Evolutionary conservation across 495 filamentous ascomycete genomes (phyloP).

Genomic region (Penicillium nucicola): DNA sequence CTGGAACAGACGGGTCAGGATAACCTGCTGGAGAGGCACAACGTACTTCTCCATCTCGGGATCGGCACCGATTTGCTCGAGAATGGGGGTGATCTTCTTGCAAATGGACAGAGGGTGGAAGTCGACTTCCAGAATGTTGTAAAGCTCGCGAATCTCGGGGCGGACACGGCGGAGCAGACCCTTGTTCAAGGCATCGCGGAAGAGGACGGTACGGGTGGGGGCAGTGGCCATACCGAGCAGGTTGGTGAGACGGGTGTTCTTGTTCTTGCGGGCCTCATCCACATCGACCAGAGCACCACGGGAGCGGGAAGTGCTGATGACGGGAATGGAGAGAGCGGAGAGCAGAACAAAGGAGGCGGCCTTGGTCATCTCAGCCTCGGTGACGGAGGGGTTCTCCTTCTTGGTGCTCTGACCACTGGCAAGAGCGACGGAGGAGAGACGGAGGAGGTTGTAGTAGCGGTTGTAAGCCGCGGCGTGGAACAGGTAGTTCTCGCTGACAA

Average conservation of each 20-base stretch:
- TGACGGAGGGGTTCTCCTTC: slow-evolving; percentile 91
- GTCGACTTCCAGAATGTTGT: slow-evolving; percentile 97
- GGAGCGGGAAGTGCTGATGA: slow-evolving; percentile 97
- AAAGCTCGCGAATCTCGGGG: slow-evolving; percentile 91
- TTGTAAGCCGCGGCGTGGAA: slow-evolving; percentile 98
- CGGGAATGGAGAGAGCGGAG: slow-evolving; percentile 91
- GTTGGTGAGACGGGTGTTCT: slow-evolving; percentile 95
- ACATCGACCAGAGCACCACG: slow-evolving; percentile 94
- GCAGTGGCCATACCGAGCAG: slow-evolving; percentile 87
- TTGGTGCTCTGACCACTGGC: slow-evolving; percentile 78
- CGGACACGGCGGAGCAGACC: slow-evolving; percentile 85
- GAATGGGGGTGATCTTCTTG: slow-evolving; percentile 97
- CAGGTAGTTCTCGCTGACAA: slow-evolving; percentile 98
- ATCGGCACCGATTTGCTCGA: slow-evolving; percentile 89
- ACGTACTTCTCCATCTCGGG: slow-evolving; percentile 97
- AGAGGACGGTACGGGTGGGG: slow-evolving; percentile 84
- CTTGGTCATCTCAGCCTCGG: slow-evolving; percentile 81
- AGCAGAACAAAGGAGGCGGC: slow-evolving; percentile 95
- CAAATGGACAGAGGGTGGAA: slow-evolving; percentile 99
- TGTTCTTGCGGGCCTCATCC: slow-evolving; percentile 96
- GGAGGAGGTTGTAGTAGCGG: slow-evolving; percentile 93
- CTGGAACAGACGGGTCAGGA: slow-evolving; percentile 96
- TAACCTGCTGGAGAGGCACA: slow-evolving; percentile 92
- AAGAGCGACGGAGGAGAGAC: slow-evolving; percentile 80
- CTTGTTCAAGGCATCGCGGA: slow-evolving; percentile 94